Conservation (phyloP, 208 protist species). For the Strigomonas culicis region DNA sequence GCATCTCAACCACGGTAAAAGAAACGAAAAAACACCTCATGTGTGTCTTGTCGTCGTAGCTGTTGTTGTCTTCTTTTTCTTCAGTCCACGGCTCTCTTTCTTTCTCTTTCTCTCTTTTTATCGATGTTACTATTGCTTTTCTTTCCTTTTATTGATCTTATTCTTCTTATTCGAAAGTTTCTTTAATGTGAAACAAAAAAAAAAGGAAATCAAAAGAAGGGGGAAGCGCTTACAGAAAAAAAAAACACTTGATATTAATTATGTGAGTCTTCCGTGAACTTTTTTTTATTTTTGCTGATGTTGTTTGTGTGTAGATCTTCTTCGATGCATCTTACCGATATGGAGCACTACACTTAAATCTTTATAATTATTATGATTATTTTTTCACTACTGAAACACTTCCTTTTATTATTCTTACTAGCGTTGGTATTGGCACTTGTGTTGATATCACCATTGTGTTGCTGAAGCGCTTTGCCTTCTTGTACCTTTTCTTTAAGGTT, state of each 20-base stretch:
- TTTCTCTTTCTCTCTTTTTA: not conserved
- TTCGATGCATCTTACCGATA: no score
- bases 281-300: not conserved
- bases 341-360: no score
- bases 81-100: not conserved
- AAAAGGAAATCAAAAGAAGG: not conserved
- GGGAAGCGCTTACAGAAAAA: no score
- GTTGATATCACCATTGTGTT: no score
- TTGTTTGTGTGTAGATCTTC: conserved; percentile 6
- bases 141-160: not conserved
- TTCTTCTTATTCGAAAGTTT: not conserved
- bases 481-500: no score
- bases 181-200: not conserved
- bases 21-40: not conserved
- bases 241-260: not conserved
- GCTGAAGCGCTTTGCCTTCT: no score
- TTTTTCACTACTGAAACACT: no score
- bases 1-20: not conserved
- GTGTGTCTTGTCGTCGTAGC: not conserved
- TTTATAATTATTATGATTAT: no score
- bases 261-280: not conserved
- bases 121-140: not conserved
- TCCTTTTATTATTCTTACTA: no score
- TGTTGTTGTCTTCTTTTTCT: conserved; percentile 3
- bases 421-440: no score